Base-by-base conservation (phyloP, 192 early-diverging fungal species). In the Linnemannia elongata region DNA sequence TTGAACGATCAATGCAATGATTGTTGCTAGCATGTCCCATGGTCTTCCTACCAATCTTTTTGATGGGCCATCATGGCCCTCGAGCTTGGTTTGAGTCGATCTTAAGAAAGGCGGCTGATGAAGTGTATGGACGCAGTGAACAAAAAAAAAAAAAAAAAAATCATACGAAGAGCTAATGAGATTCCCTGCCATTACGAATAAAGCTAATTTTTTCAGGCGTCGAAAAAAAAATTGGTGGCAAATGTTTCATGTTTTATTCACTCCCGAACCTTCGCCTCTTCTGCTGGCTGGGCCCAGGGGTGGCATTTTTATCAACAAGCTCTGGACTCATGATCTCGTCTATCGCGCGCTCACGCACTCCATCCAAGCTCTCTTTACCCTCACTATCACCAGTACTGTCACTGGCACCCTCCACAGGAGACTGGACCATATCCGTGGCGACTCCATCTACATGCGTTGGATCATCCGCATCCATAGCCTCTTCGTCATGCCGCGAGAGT, bases 401-500 rank as follows among this genome's bases (percentile, higher is more conserved):
- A 6, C 39, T 39, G 13, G 15, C 8, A n/a, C 2, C 12, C 74
- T 73, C 71, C 3, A 42, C 71, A 24, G 39, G 55, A 33, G 60
- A 33, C 60, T 66, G 30, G 2, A 33, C 12, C 12, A 66, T 30
- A 13, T 33, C 30, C 10, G 60, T 30, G 10, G 60, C 13, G n/a
- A 30, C 30, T 12, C 27, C 60, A 33, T 15, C 30, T 10, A 12
- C 60, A 4, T 4, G 60, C 24, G 60, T 15, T 8, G 10, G 30
- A 15, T 4, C 60, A 66, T 35, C 60, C 27, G 33, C 60, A 6
- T 66, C 60, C 55, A 60, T 60, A 2, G 55, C 8, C 5, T 12
- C 55, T 30, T 74, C 79, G 15, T 47, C 72, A 6, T 42, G 72
- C 41, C 44, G 38, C 33, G 72, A 35, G 22, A 80, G 35, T 20